Evolutionary conservation across 1,284 basidiomycete genomes (phyloP).

Genomic region (Tremellales sp.): DNA sequence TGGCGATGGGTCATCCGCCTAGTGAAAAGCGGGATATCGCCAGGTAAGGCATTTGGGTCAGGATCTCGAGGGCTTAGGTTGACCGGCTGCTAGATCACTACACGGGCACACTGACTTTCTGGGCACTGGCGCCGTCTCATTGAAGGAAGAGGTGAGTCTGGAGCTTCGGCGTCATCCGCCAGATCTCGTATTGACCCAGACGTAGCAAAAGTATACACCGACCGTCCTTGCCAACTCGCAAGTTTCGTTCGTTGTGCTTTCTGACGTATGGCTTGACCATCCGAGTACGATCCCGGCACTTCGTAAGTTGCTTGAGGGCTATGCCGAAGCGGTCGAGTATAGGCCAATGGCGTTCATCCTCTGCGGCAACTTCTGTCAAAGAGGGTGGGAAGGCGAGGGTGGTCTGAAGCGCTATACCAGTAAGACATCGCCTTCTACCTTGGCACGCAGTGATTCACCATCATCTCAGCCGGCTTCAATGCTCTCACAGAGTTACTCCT

Average conservation of each 20-base stretch:
- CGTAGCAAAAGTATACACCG: constrained; percentile 42
- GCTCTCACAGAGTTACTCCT: constrained; percentile 77
- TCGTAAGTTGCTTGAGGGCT: constrained; percentile 82
- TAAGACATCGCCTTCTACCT: constrained; percentile 42
- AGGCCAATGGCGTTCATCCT: constrained; percentile 83
- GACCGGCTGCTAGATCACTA: constrained; percentile 59
- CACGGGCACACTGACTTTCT: constrained; percentile 94
- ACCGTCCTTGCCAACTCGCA: constrained; percentile 52
- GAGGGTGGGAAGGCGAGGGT: constrained; percentile 71
- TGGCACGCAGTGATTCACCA: background rate
- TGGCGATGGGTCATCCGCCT: constrained; percentile 95
- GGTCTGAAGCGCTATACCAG: constrained; percentile 82
- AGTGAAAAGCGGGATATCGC: constrained; percentile 80
- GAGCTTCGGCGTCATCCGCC: too few relatives aligned
- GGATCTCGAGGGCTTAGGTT: constrained; percentile 1
- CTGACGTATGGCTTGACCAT: constrained; percentile 75
- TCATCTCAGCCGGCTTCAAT: constrained; percentile 64
- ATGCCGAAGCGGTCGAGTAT: constrained; percentile 74
- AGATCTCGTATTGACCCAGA: background rate
- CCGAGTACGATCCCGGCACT: constrained; percentile 75
- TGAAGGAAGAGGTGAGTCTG: constrained; percentile 78
- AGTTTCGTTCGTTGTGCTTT: constrained; percentile 88
- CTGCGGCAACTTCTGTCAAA: constrained; percentile 91
- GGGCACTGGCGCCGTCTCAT: constrained; percentile 82
- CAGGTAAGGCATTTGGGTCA: constrained; percentile 55